Base-by-base conservation (phyloP, 2,329 filamentous ascomycete species). In the Aureobasidium sp. region DNA sequence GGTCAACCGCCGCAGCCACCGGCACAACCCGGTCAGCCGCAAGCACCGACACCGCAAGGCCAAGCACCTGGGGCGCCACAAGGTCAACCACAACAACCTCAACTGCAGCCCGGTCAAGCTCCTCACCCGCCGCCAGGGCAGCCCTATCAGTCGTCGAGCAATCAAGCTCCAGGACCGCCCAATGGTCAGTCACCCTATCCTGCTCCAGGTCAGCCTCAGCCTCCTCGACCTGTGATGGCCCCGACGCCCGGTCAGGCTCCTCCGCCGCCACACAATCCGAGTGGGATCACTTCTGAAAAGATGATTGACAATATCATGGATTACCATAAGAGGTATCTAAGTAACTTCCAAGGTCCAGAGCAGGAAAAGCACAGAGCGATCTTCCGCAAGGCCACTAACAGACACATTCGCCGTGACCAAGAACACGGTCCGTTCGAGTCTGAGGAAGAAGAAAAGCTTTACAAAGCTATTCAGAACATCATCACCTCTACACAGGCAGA, bases 291-390 rank as follows among this genome's bases (percentile, higher is more conserved):
- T n/a, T 62, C 50, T 19, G 62, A 62, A 9, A 63, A 64, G 31
- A 63, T 63, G 22, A 62, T 65, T 24, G 62, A 63, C n/a, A 61
- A 63, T n/a, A 65, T 65, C 42, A 64, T 65, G 64, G 54, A 59
- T 24, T 65, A 65, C 42, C 64, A 65, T 39, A 62, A 64, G 33
- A 31, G 24, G 12, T 65, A 64, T 35, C 40, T 65, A 4, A 62
- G 62, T 24, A 37, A 47, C 19, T 65, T 65, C 35, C 56, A 56
- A 22, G 62, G 62, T n/a, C 40, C 54, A 14, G 64, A 65, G 37
- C 62, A 64, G 35, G 64, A 65, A 11, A 61, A 63, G 11, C 60
- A 61, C 31, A 56, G 64, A 17, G 60, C 62, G 35, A 53, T 65
- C 4, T 65, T 65, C 59, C 48, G 60, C 37, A 64, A 61, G 50